Conservation (phyloP, 2,329 filamentous ascomycete species). For the Fusarium heterosporum region DNA sequence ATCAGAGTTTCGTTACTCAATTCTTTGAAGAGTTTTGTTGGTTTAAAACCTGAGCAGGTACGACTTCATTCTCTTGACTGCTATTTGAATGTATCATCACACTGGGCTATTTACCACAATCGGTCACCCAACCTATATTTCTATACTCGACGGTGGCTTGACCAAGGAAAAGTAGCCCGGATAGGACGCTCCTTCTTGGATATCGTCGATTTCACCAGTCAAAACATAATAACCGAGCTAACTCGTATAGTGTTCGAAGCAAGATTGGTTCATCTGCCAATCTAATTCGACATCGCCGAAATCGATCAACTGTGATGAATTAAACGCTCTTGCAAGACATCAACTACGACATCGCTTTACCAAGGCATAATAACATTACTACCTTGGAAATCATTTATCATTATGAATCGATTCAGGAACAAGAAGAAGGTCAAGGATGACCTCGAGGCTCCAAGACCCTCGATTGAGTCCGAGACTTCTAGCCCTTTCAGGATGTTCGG, state of each 20-base stretch:
- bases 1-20: conserved; percentile 13
- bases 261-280: conserved; percentile 26
- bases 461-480: conserved; percentile 66
- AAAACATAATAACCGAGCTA: conserved; percentile 15
- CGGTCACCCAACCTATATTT: neutral
- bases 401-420: conserved; percentile 82
- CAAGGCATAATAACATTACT: conserved; percentile 11
- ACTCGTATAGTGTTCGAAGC: conserved; percentile 22
- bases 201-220: neutral
- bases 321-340: conserved; percentile 24
- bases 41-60: conserved; percentile 36
- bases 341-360: conserved; percentile 1
- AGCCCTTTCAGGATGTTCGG: conserved; percentile 67
- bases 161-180: neutral
- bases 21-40: neutral
- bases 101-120: neutral
- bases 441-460: conserved; percentile 57
- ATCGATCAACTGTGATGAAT: conserved; percentile 36
- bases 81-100: neutral
- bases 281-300: conserved; percentile 21
- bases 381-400: conserved; percentile 17
- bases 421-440: conserved; percentile 78
- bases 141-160: neutral
- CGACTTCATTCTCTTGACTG: conserved; percentile 3
- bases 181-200: neutral